Evolutionary conservation across 768 basidiomycete genomes (phyloP).

Genomic region (Tephrocybe sp.): DNA sequence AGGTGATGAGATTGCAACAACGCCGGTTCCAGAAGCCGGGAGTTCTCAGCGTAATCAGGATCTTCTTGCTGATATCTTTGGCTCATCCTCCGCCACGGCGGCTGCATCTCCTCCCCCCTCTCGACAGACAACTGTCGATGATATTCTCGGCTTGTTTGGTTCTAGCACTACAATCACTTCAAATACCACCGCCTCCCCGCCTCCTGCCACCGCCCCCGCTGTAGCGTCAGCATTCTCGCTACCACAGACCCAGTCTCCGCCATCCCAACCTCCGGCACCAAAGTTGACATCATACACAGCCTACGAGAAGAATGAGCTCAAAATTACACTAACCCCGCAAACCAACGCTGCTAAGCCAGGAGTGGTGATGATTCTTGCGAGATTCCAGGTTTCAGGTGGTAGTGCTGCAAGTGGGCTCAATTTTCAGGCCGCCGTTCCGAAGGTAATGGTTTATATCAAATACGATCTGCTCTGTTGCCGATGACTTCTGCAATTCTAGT

Average conservation of each 20-base stretch:
- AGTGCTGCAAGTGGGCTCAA: conserved; percentile 62
- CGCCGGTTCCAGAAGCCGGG: conserved; percentile 37
- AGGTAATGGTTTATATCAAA: conserved; percentile 45
- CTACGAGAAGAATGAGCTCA: conserved; percentile 89
- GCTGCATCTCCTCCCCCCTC: conserved; percentile 41
- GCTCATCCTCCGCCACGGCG: conserved; percentile 41
- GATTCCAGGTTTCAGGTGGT: conserved; percentile 70
- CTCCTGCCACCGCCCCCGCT: conserved; percentile 13
- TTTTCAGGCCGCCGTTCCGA: conserved; percentile 98
- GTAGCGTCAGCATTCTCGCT: conserved; percentile 35
- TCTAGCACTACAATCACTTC: conserved; percentile 26
- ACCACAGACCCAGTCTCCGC: conserved; percentile 36
- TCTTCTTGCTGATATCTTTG: conserved; percentile 92
- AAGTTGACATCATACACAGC: conserved; percentile 75
- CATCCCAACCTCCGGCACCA: conserved; percentile 34
- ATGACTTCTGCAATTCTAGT: conserved; percentile 41
- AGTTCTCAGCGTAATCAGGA: conserved; percentile 70
- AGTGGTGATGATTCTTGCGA: conserved; percentile 84
- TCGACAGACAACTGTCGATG: conserved; percentile 68
- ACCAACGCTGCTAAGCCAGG: conserved; percentile 80
- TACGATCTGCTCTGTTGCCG: background rate
- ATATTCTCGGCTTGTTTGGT: conserved; percentile 89
- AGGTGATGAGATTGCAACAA: conserved; percentile 65
- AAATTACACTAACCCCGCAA: conserved; percentile 87
- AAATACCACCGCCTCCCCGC: conserved; percentile 17